phyloP scores from a whole-genome alignment of 768 basidiomycete species.

The Suillus discolor region DNA sequence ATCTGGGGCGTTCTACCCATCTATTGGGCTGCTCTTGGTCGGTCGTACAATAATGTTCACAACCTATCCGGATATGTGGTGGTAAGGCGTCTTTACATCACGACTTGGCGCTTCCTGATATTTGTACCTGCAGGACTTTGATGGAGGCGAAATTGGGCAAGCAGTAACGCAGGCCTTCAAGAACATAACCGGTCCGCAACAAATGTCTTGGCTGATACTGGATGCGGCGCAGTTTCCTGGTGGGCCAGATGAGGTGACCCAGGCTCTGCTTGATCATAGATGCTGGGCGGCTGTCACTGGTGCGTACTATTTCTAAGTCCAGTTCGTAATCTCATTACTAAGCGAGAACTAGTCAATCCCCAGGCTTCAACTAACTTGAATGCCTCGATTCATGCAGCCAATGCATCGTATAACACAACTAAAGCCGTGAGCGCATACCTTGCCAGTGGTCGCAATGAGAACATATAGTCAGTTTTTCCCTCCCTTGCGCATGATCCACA shows the following conservation, averaged over 20 bases:
- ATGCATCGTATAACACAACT: conserved; percentile 50
- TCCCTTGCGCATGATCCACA: background rate
- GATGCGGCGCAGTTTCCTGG: conserved; percentile 47
- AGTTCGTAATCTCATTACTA: background rate
- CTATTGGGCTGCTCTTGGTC: conserved; percentile 63
- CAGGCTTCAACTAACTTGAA: conserved; percentile 41
- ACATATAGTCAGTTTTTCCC: conserved; percentile 49
- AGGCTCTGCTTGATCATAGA: conserved; percentile 49
- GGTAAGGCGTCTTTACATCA: conserved; percentile 35
- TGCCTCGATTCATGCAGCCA: conserved; percentile 38
- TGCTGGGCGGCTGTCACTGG: conserved; percentile 59
- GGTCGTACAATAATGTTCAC: conserved; percentile 36
- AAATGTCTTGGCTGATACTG: conserved; percentile 49
- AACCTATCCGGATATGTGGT: conserved; percentile 60
- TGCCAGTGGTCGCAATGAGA: conserved; percentile 57
- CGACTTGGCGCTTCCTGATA: background rate
- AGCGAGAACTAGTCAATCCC: conserved; percentile 38
- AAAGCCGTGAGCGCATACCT: conserved; percentile 50
- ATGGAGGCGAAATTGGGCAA: conserved; percentile 54
- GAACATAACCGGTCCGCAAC: conserved; percentile 27
- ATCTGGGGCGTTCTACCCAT: conserved; percentile 57
- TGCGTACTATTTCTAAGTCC: conserved; percentile 33
- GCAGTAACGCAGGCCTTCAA: conserved; percentile 43
- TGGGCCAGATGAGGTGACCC: conserved; percentile 44
- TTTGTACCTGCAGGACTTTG: conserved; percentile 52